Evolutionary conservation across 805 yeast genomes (phyloP).

Genomic region (Starmerella asiatica): DNA sequence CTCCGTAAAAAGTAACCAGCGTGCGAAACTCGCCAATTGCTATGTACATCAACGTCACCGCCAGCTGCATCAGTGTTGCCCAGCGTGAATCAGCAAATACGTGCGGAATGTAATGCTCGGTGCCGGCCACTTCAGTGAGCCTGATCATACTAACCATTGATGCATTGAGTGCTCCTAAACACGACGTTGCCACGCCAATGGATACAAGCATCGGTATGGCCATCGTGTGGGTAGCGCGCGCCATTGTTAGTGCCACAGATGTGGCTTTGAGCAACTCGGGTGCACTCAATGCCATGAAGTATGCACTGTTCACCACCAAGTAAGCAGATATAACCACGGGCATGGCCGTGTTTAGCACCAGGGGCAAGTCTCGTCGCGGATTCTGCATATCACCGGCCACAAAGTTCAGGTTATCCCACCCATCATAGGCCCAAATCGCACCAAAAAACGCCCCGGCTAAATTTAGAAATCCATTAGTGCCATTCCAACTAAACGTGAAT

Average conservation of each 20-base stretch:
- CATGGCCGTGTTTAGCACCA: slow-evolving; percentile 31
- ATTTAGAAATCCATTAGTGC: slow-evolving; percentile 25
- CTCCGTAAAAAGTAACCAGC: slow-evolving; percentile 30
- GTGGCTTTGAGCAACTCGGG: slow-evolving; percentile 32
- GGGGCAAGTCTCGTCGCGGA: slow-evolving; percentile 28
- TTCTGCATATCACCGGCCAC: slow-evolving; percentile 32
- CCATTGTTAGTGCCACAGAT: slow-evolving; percentile 29
- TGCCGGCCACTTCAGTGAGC: slow-evolving; percentile 28
- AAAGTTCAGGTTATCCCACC: slow-evolving; percentile 34
- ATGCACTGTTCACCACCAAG: slow-evolving; percentile 28
- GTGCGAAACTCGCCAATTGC: slow-evolving; percentile 28
- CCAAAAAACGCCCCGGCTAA: slow-evolving; percentile 31
- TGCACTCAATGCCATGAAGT: slow-evolving; percentile 60
- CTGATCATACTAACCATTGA: slow-evolving; percentile 28
- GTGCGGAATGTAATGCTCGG: slow-evolving; percentile 26
- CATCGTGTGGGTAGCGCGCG: slow-evolving; percentile 23
- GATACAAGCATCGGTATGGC: slow-evolving; percentile 25
- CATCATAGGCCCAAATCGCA: slow-evolving; percentile 35
- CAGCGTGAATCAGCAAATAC: slow-evolving; percentile 17
- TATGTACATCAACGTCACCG: slow-evolving; percentile 24
- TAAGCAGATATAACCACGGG: slow-evolving; percentile 29
- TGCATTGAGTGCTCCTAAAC: slow-evolving; percentile 33
- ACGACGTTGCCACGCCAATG: slow-evolving; percentile 28
- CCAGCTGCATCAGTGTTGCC: slow-evolving; percentile 27
- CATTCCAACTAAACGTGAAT: slow-evolving; percentile 28